A percentile compares a stretch with the other conserved stretches of the same genome.
These are phyloP conservation scores for Usnea hakonensis DNA, from an alignment of 495 filamentous ascomycete species.

Conservation along the genomic window DNA sequence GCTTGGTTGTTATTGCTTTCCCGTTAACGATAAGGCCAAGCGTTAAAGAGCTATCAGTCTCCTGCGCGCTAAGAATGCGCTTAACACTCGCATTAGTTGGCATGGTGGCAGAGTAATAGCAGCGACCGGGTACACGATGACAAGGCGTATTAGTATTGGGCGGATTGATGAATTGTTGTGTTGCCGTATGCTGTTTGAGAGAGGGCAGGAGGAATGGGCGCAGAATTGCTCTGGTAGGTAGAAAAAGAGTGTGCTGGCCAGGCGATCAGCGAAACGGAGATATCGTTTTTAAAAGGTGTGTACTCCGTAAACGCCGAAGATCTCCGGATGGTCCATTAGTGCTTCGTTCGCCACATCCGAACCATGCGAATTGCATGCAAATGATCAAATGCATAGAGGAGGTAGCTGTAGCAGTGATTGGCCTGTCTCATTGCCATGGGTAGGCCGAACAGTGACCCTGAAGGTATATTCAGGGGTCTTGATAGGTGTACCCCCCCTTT, in stretches of 20 bases:
- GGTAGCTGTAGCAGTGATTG: no score
- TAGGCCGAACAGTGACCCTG: no score
- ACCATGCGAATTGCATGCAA: no score
- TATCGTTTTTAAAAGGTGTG: not conserved
- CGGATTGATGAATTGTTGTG: not conserved
- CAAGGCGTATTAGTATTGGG: constrained; percentile 1
- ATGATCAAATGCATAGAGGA: no score
- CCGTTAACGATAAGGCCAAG: constrained; percentile 7
- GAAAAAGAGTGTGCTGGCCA: no score
- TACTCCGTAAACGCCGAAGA: not conserved
- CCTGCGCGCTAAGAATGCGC: constrained; percentile 4
- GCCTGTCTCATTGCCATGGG: no score
- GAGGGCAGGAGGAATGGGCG: not conserved
- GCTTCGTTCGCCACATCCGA: no score
- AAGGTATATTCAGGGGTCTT: no score
- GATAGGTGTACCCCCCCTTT: no score
- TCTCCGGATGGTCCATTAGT: no score
- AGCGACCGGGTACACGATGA: not conserved
- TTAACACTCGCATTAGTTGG: constrained; percentile 2
- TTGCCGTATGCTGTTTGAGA: not conserved
- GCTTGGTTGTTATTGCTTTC: constrained; percentile 9
- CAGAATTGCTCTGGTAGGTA: not conserved
- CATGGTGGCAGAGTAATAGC: constrained; percentile 4
- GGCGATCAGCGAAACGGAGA: not conserved
- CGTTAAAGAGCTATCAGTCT: constrained; percentile 10